Conservation (phyloP, 2,329 filamentous ascomycete genomes). For the Cordyceps javanica region DNA sequence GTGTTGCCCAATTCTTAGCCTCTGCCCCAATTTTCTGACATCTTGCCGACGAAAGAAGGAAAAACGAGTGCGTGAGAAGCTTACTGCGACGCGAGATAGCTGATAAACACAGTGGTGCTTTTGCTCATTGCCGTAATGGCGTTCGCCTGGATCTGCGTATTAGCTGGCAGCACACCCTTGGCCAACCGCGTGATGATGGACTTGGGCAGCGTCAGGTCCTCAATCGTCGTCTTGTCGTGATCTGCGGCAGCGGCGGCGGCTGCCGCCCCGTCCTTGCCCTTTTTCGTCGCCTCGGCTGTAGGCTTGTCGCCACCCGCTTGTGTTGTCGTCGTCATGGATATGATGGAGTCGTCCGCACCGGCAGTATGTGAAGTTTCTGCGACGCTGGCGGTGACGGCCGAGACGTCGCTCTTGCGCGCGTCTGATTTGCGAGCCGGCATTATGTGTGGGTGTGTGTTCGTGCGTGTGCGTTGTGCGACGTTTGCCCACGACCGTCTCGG, state of each 20-base stretch:
- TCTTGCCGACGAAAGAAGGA: no score
- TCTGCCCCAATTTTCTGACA: neutral
- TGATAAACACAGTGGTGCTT: constrained; percentile 78
- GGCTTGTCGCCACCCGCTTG: constrained; percentile 38
- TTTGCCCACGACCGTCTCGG: no score
- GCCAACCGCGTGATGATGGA: constrained; percentile 75
- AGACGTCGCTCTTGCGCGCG: constrained; percentile 49
- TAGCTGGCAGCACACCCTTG: constrained; percentile 72
- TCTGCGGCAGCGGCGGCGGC: neutral
- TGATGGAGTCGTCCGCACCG: neutral
- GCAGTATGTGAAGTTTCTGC: neutral
- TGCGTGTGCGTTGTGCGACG: neutral
- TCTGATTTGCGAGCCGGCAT: constrained; percentile 31
- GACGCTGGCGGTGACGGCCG: constrained; percentile 35
- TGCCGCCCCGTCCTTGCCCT: constrained; percentile 28
- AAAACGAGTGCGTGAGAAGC: neutral
- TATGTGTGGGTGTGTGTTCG: neutral
- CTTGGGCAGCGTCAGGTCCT: constrained; percentile 73
- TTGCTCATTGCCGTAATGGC: constrained; percentile 74
- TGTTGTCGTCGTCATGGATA: constrained; percentile 22
- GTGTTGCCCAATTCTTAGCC: neutral
- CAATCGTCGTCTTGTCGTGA: neutral
- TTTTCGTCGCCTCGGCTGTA: constrained; percentile 19
- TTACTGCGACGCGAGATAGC: constrained; percentile 69
- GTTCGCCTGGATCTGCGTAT: constrained; percentile 79